Evolutionary conservation across 2,329 filamentous ascomycete genomes (phyloP).

Genomic region (Stachybotrys chlorohalonatus): DNA sequence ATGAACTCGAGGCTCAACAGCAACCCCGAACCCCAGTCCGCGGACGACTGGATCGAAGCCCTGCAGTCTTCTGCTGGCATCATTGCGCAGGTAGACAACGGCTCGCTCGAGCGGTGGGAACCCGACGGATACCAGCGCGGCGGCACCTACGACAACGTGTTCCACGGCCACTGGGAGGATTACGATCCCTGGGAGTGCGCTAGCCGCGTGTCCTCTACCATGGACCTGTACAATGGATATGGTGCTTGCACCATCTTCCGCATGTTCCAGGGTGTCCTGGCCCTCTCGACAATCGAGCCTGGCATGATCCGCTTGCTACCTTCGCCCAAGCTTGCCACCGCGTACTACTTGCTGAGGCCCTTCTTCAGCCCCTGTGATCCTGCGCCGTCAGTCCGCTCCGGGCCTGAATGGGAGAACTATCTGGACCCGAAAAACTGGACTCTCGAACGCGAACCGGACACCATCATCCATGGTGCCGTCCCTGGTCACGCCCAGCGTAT

Average conservation of each 20-base stretch:
- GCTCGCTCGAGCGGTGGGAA: conserved; percentile 65
- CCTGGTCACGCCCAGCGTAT: conserved; percentile 49
- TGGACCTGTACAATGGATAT: conserved; percentile 48
- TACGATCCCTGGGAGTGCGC: conserved; percentile 48
- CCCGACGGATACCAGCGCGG: conserved; percentile 53
- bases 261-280: conserved; percentile 49
- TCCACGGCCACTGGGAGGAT: conserved; percentile 44
- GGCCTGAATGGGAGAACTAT: conserved; percentile 39
- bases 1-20: not conserved
- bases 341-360: conserved; percentile 62
- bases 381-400: conserved; percentile 27
- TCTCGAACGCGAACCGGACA: conserved; percentile 39
- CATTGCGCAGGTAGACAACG: conserved; percentile 62
- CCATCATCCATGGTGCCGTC: conserved; percentile 49
- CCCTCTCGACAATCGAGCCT: conserved; percentile 47
- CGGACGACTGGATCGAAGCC: conserved; percentile 29
- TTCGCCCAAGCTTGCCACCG: conserved; percentile 64
- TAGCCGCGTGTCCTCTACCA: conserved; percentile 41
- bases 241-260: conserved; percentile 49
- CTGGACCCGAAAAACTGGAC: conserved; percentile 36
- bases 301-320: conserved; percentile 65
- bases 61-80: conserved; percentile 36
- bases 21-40: conserved; percentile 14
- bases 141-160: conserved; percentile 46
- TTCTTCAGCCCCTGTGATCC: conserved; percentile 40